Conservation (phyloP, 2,329 filamentous ascomycete species). For the Sporothrix luriei region DNA sequence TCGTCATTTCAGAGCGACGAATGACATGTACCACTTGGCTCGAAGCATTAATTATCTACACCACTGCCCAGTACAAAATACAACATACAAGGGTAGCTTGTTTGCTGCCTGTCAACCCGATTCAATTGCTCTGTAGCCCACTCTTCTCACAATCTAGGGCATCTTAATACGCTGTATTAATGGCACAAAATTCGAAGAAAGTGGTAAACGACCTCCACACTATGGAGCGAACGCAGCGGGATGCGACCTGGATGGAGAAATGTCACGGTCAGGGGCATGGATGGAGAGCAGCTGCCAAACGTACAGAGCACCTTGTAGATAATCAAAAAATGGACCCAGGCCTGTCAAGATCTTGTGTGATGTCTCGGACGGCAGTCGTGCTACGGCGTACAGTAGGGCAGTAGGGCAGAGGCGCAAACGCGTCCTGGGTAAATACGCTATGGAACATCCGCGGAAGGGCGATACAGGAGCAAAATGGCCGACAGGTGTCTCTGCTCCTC, state of each 20-base stretch:
- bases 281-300: background rate
- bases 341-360: background rate
- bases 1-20: background rate
- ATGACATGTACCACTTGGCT: conserved; percentile 12
- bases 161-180: conserved; percentile 14
- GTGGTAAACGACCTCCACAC: background rate
- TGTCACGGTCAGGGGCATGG: background rate
- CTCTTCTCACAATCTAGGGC: background rate
- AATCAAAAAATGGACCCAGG: background rate
- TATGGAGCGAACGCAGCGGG: background rate
- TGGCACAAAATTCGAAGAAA: conserved; percentile 3
- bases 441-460: background rate
- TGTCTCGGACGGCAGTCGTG: conserved; percentile 17
- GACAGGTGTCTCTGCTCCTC: background rate
- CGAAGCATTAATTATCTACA: conserved; percentile 23
- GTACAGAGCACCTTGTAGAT: too few species aligned
- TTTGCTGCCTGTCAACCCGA: conserved; percentile 10
- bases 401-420: conserved; percentile 13
- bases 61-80: conserved; percentile 15
- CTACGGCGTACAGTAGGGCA: conserved; percentile 14
- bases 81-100: conserved; percentile 31
- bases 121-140: background rate
- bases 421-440: background rate
- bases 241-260: conserved; percentile 1
- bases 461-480: background rate